These are phyloP conservation scores for Termitomyces sp. DNA, from an alignment of 1,284 basidiomycete species.

Conservation along the genomic window DNA sequence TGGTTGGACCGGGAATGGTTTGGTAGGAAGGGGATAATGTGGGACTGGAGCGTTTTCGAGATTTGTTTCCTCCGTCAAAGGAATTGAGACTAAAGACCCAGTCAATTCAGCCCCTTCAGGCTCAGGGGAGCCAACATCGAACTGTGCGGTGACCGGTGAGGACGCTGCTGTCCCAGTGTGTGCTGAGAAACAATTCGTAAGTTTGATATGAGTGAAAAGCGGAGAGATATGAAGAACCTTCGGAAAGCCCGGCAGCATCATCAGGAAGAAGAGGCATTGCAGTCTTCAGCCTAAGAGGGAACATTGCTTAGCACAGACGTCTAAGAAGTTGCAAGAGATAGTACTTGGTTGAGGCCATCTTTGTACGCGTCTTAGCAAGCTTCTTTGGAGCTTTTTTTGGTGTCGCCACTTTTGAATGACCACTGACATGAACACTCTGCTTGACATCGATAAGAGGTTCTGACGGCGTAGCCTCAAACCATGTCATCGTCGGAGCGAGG, in stretches of 20 bases:
- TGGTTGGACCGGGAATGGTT: constrained; percentile 74
- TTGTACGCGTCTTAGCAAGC: constrained; percentile 8
- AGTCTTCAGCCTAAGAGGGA: constrained; percentile 19
- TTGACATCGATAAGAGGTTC: constrained; percentile 23
- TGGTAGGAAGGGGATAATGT: constrained; percentile 68
- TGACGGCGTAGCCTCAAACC: constrained; percentile 31
- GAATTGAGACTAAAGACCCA: constrained; percentile 20
- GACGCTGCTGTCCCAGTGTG: constrained; percentile 46
- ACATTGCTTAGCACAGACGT: constrained; percentile 3
- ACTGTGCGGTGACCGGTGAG: constrained; percentile 37
- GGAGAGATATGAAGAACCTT: constrained; percentile 25
- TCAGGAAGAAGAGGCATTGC: constrained; percentile 31
- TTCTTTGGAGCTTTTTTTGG: constrained; percentile 16
- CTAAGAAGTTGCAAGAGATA: constrained; percentile 1
- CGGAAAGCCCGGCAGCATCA: constrained; percentile 36
- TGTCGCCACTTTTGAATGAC: constrained; percentile 8
- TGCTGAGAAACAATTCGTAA: constrained; percentile 21
- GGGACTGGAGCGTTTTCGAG: constrained; percentile 59
- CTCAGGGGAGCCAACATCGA: constrained; percentile 38
- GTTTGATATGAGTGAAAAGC: background rate
- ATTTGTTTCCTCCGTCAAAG: constrained; percentile 39
- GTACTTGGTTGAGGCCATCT: constrained; percentile 20
- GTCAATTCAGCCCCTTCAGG: constrained; percentile 26
- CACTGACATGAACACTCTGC: constrained; percentile 10
- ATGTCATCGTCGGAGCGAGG: constrained; percentile 34